Conservation (phyloP, 345 rosid genomes). For the Populus davidiana region DNA sequence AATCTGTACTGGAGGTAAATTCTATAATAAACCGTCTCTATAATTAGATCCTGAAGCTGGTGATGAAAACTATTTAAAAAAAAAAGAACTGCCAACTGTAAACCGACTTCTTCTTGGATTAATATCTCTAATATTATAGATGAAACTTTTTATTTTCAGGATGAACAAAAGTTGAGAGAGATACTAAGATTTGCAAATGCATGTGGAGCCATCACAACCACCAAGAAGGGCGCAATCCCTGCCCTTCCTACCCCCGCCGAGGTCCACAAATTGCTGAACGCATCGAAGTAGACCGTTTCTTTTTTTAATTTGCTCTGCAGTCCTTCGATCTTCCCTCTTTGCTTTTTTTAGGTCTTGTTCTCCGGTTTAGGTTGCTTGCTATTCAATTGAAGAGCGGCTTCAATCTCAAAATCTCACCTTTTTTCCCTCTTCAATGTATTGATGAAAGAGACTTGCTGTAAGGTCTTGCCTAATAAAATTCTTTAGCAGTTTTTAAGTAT, state of each 20-base stretch:
- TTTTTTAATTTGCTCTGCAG: too few species aligned
- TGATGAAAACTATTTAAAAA: too few species aligned
- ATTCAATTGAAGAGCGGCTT: neutral
- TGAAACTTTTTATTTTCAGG: conserved; percentile 30
- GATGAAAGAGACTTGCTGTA: neutral
- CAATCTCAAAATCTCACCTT: neutral
- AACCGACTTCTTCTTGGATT: neutral
- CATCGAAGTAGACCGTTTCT: neutral
- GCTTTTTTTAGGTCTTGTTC: neutral
- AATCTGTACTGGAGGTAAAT: conserved; percentile 57
- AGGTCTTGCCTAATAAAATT: neutral
- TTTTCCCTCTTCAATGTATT: neutral
- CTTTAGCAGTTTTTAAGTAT: neutral
- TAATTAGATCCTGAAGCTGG: too few species aligned
- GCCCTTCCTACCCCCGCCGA: conserved; percentile 75
- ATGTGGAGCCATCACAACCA: conserved; percentile 96
- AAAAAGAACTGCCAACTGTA: too few species aligned
- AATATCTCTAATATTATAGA: too few species aligned
- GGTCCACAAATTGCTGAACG: conserved; percentile 36
- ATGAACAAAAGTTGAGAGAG: conserved; percentile 71
- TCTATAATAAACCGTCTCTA: too few species aligned
- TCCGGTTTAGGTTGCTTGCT: neutral
- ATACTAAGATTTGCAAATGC: conserved; percentile 77
- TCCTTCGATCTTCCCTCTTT: neutral
- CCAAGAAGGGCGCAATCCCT: conserved; percentile 96